Evolutionary conservation across 345 rosid species (phyloP), one percentile per base, ranked within the genome.

Genomic region (Passiflora organensis): DNA sequence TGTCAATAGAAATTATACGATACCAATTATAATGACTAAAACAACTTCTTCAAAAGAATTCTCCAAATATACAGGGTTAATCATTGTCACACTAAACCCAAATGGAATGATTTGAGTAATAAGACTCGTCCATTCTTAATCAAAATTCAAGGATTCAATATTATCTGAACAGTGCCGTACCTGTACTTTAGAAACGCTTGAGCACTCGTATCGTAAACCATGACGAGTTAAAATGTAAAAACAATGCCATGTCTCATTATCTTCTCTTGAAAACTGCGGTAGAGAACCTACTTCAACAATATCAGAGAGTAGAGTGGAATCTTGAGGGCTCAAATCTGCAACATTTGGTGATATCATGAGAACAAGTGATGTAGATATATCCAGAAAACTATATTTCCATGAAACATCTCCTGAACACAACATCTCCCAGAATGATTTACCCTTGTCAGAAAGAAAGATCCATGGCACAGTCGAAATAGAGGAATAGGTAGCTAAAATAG

Each of bases 291-390:
- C 71, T 75, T 93, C 94, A 37, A 82, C 86, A 54, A 86, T 55
- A 72, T 93, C 99, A 1, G 95, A 78, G 32, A 91, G 72, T 53
- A 93, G 63, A 46, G 96, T 65, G 32, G 96, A 93, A 62, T 89
- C 99, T 63, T 89, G 95, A 46, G 99, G 99, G 70, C 95, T 84
- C 69, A 93, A 74, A 73, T 93, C 99, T 88, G 83, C 74, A 73
- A 14, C n/a, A 41, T 37, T 32, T 48, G 11, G 32, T 10, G 19
- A 32, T 4, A 9, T 51, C 39, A 28, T 2, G 25, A 14, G 5
- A 43, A 32, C 34, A 8, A 58, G 16, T n/a, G 45, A 32, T 17
- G 37, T 12, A 51, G 10, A 14, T 13, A 22, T 21, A 20, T 19
- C 1, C 14, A 3, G 13, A 4, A 32, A 57, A 10, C 24, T 47